Evolutionary conservation across 2,329 filamentous ascomycete genomes (phyloP).

Genomic region (Aspergillus arachidicola): DNA sequence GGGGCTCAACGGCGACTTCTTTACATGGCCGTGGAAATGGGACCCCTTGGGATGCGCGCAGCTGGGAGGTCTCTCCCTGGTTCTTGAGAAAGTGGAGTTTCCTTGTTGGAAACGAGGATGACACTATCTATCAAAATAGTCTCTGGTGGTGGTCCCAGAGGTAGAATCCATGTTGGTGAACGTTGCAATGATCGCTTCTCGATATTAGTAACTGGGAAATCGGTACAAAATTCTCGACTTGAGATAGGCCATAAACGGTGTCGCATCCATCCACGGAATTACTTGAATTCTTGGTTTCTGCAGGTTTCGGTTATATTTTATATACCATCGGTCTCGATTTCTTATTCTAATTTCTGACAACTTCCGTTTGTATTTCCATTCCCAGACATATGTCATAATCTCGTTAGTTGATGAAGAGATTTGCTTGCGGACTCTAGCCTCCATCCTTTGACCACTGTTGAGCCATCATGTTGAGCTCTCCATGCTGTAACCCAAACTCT

Average conservation of each 20-base stretch:
- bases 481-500: no score
- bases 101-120: not conserved
- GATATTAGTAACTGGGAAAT: rapidly evolving
- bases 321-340: not conserved
- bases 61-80: not conserved
- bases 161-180: not conserved
- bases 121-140: not conserved
- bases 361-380: not conserved
- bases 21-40: not conserved
- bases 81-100: not conserved
- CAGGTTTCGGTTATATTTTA: not conserved
- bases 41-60: not conserved
- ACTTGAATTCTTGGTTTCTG: not conserved
- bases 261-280: not conserved
- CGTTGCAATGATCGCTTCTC: not conserved
- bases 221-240: not conserved
- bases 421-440: not conserved
- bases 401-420: not conserved
- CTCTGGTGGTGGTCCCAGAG: not conserved
- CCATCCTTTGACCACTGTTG: not conserved
- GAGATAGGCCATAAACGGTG: not conserved
- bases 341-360: not conserved
- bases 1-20: not conserved
- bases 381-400: not conserved
- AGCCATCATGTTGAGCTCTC: not conserved